A percentile compares a stretch with the other conserved stretches of the same genome.
These are phyloP conservation scores for Pythium folliculosum DNA, from an alignment of 352 stramenopile species.

Conservation along the genomic window DNA sequence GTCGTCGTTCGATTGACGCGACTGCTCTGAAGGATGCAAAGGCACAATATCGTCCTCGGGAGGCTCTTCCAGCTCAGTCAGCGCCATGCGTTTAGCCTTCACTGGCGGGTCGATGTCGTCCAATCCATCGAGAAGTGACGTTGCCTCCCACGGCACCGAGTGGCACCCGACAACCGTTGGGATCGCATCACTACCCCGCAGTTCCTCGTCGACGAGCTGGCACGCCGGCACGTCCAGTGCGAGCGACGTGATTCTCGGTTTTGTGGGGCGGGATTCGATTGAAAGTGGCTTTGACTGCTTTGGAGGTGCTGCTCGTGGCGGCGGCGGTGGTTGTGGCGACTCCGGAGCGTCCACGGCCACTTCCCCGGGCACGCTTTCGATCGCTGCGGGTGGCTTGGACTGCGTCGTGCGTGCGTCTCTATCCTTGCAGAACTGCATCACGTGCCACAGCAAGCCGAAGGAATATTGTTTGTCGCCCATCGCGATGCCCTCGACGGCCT, in stretches of 20 bases:
- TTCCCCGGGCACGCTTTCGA: too few species aligned
- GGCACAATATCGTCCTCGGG: slow-evolving; percentile 4
- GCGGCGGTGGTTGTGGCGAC: not conserved
- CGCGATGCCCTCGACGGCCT: slow-evolving; percentile 39
- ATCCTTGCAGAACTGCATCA: slow-evolving; percentile 40
- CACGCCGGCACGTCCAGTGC: slow-evolving; percentile 29
- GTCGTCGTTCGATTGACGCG: too few species aligned
- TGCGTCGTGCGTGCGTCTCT: not conserved
- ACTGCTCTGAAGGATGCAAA: not conserved
- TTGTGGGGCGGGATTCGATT: not conserved
- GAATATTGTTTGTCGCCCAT: slow-evolving; percentile 48
- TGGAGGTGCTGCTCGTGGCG: not conserved
- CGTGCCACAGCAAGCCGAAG: slow-evolving; percentile 54
- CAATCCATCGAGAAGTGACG: not conserved
- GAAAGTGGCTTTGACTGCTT: not conserved
- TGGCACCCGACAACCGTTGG: not conserved
- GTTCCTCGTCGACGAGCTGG: slow-evolving; percentile 24
- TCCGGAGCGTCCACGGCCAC: not conserved
- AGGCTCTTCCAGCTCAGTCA: not conserved
- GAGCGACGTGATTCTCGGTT: not conserved
- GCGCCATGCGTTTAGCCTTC: not conserved
- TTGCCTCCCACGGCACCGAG: not conserved
- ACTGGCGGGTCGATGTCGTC: slow-evolving; percentile 1
- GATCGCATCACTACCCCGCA: not conserved
- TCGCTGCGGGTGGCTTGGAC: too few species aligned